Evolutionary conservation across 2,329 filamentous ascomycete species (phyloP), one percentile per base, ranked within the genome.

Genomic region (Chalaropsis ovoidea): DNA sequence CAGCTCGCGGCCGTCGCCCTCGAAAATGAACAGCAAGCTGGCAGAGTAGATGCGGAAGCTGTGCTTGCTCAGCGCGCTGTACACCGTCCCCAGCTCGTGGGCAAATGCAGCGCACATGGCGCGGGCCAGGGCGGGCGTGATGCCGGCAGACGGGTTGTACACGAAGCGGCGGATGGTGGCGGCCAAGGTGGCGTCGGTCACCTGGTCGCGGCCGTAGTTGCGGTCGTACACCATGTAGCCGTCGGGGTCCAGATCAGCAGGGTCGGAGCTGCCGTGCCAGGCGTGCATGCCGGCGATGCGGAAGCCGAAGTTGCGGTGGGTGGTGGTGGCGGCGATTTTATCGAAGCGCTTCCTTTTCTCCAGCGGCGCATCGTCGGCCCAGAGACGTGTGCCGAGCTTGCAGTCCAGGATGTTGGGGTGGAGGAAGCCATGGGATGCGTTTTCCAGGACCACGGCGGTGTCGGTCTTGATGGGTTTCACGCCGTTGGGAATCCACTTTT

Each of bases 321-420:
- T 87, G 3, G 84, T 86, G 71, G 80, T 77, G 35, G 75, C 73
- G 41, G 79, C 78, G 67, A 87, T 83, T 72, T 82, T 79, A 69
- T 85, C 80, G 71, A 87, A 86, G 39, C 83, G 79, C 43, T 75
- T 72, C 70, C 81, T 81, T 76, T 87, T 87, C 71, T 84, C 78
- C 31, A 74, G 70, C 0, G 82, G 79, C 27, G 84, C 84, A 68
- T 86, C 79, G 67, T 95, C 89, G 15, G 89, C 93, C 87, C 91
- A 97, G 5, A 99, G 77, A 41, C 89, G 83, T 62, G 86, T 82
- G 54, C 94, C 94, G 22, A 99, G 83, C 77, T 99, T 99, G 69
- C 95, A 83, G 73, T 99, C 94, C 67, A 99, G 79, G 7, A 99
- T 90, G 71, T 96, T 97, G 6, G 94, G 90, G 67, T 84, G 82